Evolutionary conservation across 2,329 filamentous ascomycete genomes (phyloP), one percentile per base, ranked within the genome.

Genomic region (Pseudovirgaria hyperparasitica): DNA sequence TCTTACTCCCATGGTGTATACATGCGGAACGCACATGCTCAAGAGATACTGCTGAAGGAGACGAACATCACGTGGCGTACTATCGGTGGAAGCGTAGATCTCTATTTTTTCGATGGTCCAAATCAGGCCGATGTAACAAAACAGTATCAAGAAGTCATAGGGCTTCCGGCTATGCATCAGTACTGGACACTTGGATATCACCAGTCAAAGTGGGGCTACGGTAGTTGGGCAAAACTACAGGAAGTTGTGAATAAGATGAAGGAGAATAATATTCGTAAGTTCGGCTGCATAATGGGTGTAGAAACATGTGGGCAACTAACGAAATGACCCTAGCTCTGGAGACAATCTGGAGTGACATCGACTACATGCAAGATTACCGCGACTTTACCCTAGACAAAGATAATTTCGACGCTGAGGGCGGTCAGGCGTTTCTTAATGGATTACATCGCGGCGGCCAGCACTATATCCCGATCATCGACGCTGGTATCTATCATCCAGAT

Each of bases 171-270:
- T 0, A 75, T 87, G 71, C 77, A 86, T 45, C 75, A 80, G 38
- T 90, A 90, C 55, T 87, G 72, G 63, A 72, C 76, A 0, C 72
- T 92, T 33, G 84, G 84, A 1, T 87, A 68, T 46, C 82, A 92
- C 38, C 82, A 92, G 47, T 87, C 81, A 41, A 67, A 80, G 32
- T 90, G 82, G 74, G 82, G 82, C 1, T 90, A 90, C 47, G 58
- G 65, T 20, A 82, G 81, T 41, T 84, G 77, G 72, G 67, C 70
- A 2, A 63, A 71, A 16, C 45, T 82, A 3, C 65, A 76, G 35
- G 67, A 67, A 36, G n/a, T n/a, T n/a, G n/a, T n/a, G n/a, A n/a
- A n/a, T n/a, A n/a, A n/a, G n/a, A n/a, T n/a, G n/a, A n/a, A n/a
- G n/a, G n/a, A n/a, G 2, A 65, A 70, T 39, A 63, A 52, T 19